Evolutionary conservation across 75 land plant species (phyloP), one percentile per base, ranked within the genome.

Genomic region (Sequoia sempervirens): DNA sequence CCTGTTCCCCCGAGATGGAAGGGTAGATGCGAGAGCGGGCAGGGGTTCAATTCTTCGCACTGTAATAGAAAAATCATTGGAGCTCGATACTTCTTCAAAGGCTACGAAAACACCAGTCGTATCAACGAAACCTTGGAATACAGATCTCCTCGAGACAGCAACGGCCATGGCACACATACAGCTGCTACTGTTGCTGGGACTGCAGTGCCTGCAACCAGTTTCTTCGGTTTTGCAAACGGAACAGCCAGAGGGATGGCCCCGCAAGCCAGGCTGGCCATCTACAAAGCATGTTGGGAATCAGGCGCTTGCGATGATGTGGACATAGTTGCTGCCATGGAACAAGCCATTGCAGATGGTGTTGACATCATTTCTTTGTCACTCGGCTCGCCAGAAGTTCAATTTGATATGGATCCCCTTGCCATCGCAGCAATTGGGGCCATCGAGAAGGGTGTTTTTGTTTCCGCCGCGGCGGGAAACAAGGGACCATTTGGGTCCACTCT

Each of bases 171-270:
- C 26, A 87, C 87, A 13, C 88, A 87, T 80, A 87, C 88, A 14
- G 66, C 85, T 23, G 81, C 85, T 26, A 87, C 87, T 9, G 87
- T 26, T 3, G 87, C 88, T 3, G 88, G 85, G 23, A 3, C 76
- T 26, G 50, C 75, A 10, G 95, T 91, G n/a, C 79, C 47, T 26
- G 85, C 84, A 36, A 92, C 95, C 8, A 89, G 85, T 82, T 80
- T 93, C 50, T 81, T 93, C 45, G 93, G 95, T 14, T 90, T 88
- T 81, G 96, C 92, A 2, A 43, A 68, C 0, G 96, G 96, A 0
- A 92, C 91, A 0, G 96, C 95, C 1, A 54, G 89, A 32, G 96
- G 96, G 37, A 90, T 91, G 90, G 98, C 98, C 1, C 95, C 98
- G 13, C 78, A 88, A 14, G 98, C 97, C 5, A 84, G 96, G 32